Conservation (phyloP, 768 basidiomycete species). For the Hypholoma fasciculare region DNA sequence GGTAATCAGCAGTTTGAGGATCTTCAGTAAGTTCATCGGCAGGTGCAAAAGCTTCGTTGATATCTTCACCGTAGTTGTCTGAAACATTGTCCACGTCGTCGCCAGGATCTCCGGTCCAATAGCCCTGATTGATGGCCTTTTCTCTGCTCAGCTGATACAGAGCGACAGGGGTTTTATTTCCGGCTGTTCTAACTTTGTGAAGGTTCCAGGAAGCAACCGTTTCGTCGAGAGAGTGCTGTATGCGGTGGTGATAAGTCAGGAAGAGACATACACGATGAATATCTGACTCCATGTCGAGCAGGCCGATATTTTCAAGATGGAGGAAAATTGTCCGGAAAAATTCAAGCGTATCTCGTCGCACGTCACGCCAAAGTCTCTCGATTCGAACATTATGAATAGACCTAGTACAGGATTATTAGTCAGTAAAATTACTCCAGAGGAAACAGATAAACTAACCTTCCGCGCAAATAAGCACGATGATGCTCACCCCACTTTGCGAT, state of each 20-base stretch:
- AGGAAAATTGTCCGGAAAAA: slow-evolving; percentile 27
- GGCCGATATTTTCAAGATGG: slow-evolving; percentile 22
- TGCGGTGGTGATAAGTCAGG: slow-evolving; percentile 3
- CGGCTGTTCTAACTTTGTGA: slow-evolving; percentile 10
- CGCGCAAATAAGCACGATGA: slow-evolving; percentile 20
- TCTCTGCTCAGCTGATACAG: slow-evolving; percentile 7
- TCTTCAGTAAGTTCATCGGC: slow-evolving; percentile 9
- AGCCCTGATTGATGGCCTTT: slow-evolving; percentile 5
- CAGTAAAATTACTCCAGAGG: neutral
- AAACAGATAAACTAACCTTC: slow-evolving; percentile 9
- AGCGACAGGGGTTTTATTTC: slow-evolving; percentile 9
- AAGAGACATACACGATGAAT: slow-evolving; percentile 5
- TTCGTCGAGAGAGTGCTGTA: slow-evolving; percentile 9
- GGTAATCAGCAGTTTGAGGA: neutral
- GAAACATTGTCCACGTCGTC: neutral
- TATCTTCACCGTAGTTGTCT: slow-evolving; percentile 2
- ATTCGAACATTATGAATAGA: slow-evolving; percentile 9
- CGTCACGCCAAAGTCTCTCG: slow-evolving; percentile 11
- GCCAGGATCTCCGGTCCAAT: slow-evolving; percentile 12
- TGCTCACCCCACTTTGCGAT: slow-evolving; percentile 7
- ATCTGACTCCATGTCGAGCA: slow-evolving; percentile 19
- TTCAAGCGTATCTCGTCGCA: slow-evolving; percentile 28
- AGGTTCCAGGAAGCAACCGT: slow-evolving; percentile 10
- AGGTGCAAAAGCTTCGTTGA: slow-evolving; percentile 3
- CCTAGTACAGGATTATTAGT: slow-evolving; percentile 15